Percentiles rank a stretch among this genome's conserved stretches.
Evolutionary conservation across 345 rosid species (phyloP).

Genomic region (Linum trigynum): DNA sequence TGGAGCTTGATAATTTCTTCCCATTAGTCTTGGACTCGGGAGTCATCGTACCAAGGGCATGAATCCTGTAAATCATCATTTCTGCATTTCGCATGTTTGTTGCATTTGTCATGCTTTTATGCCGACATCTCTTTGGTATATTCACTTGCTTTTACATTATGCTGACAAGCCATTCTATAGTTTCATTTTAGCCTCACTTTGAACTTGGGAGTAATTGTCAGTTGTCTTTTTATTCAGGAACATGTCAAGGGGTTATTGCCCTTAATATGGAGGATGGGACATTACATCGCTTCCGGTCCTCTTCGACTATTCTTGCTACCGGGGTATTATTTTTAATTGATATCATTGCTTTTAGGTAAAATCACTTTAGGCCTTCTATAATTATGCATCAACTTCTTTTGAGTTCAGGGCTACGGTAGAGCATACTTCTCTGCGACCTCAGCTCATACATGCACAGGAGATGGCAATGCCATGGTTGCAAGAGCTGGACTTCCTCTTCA

Average conservation of each 20-base stretch:
- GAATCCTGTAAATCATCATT: neutral
- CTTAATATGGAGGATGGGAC: slow-evolving; percentile 97
- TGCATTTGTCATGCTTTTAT: neutral
- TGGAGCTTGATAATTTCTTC: neutral
- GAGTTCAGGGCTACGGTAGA: slow-evolving; percentile 86
- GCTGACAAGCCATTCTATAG: neutral
- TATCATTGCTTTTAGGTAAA: neutral
- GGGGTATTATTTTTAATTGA: slow-evolving; percentile 44
- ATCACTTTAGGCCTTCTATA: neutral
- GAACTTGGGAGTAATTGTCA: too few species aligned
- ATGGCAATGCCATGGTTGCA: slow-evolving; percentile 97
- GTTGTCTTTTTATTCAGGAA: slow-evolving; percentile 38
- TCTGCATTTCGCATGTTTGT: neutral
- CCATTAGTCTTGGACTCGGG: neutral
- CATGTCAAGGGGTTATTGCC: slow-evolving; percentile 94
- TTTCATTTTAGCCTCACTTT: neutral
- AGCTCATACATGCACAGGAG: slow-evolving; percentile 98
- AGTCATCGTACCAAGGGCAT: neutral
- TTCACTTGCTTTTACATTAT: neutral
- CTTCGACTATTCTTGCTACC: slow-evolving; percentile 86
- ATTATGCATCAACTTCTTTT: slow-evolving; percentile 7
- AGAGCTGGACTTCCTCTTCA: slow-evolving; percentile 87
- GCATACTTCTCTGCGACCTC: slow-evolving; percentile 97
- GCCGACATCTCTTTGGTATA: neutral
- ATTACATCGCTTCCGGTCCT: slow-evolving; percentile 67